Evolutionary conservation across 495 filamentous ascomycete species (phyloP).

Genomic region (Penicillium daleae): DNA sequence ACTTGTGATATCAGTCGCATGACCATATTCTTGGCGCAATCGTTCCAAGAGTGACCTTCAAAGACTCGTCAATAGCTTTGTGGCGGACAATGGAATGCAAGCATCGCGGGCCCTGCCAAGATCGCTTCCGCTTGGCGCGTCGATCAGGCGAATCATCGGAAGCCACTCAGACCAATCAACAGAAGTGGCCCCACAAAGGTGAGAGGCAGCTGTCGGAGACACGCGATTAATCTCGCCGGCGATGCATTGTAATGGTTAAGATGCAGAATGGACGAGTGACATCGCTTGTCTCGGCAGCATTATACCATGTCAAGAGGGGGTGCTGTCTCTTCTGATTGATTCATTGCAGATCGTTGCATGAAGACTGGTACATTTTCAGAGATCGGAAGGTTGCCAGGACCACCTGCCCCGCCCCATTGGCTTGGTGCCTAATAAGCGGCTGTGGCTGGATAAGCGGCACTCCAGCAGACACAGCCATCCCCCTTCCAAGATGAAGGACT

Average conservation of each 20-base stretch:
- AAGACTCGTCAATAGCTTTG: neutral
- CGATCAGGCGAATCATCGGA: neutral
- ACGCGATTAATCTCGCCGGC: neutral
- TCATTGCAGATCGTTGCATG: neutral
- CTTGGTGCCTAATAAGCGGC: neutral
- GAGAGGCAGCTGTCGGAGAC: neutral
- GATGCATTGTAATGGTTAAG: neutral
- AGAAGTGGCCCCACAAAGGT: neutral
- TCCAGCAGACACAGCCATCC: neutral
- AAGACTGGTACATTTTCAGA: neutral
- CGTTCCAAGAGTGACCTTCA: too few relatives aligned
- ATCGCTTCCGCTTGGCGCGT: neutral
- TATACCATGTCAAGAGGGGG: neutral
- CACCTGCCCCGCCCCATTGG: neutral
- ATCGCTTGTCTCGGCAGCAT: neutral
- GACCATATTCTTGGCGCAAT: neutral
- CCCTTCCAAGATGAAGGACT: neutral
- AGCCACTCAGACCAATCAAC: neutral
- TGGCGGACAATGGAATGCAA: neutral
- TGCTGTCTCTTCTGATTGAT: neutral
- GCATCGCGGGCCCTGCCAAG: conserved; percentile 4
- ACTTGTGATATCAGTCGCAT: neutral
- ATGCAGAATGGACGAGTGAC: neutral
- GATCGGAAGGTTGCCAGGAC: neutral
- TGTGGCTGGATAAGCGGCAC: neutral